Percentiles rank a stretch among this genome's conserved stretches.
Evolutionary conservation across 2,329 filamentous ascomycete genomes (phyloP).

Genomic region (Mollisiaceae sp.): DNA sequence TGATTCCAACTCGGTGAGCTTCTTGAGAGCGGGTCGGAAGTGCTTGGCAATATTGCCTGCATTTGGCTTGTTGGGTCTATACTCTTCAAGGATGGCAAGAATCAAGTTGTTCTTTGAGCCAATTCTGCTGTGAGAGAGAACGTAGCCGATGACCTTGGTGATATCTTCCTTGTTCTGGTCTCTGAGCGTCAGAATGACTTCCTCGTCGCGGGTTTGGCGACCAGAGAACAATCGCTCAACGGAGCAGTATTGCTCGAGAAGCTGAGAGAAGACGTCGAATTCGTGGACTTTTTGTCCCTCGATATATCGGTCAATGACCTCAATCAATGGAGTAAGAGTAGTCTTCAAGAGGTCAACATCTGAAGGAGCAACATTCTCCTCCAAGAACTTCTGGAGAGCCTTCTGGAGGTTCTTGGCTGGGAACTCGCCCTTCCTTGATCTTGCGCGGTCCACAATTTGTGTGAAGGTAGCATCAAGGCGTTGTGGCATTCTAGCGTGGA

Average conservation of each 20-base stretch:
- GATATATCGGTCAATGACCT: conserved; percentile 78
- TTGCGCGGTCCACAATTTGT: conserved; percentile 84
- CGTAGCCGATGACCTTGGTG: conserved; percentile 80
- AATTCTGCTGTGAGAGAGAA: conserved; percentile 92
- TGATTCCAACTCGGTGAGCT: conserved; percentile 89
- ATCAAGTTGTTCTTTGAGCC: conserved; percentile 93
- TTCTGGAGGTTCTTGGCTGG: conserved; percentile 87
- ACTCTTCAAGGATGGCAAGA: conserved; percentile 89
- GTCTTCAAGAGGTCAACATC: conserved; percentile 77
- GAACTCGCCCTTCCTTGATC: conserved; percentile 81
- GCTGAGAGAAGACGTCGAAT: conserved; percentile 76
- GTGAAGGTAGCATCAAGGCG: conserved; percentile 85
- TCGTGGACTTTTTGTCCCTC: conserved; percentile 93
- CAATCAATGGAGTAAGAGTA: conserved; percentile 75
- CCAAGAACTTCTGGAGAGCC: conserved; percentile 84
- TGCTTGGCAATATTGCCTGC: conserved; percentile 88
- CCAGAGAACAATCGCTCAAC: conserved; percentile 89
- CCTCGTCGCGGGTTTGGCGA: conserved; percentile 85
- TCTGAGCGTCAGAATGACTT: conserved; percentile 89
- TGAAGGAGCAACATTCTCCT: conserved; percentile 76
- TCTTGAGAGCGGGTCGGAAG: conserved; percentile 80
- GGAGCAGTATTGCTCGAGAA: conserved; percentile 82
- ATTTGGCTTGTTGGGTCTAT: conserved; percentile 91
- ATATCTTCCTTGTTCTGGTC: conserved; percentile 97
- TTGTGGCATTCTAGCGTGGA: conserved; percentile 97